These are phyloP conservation scores for Apiotrichum brassicae DNA, from an alignment of 1,284 basidiomycete species.

Conservation along the genomic window DNA sequence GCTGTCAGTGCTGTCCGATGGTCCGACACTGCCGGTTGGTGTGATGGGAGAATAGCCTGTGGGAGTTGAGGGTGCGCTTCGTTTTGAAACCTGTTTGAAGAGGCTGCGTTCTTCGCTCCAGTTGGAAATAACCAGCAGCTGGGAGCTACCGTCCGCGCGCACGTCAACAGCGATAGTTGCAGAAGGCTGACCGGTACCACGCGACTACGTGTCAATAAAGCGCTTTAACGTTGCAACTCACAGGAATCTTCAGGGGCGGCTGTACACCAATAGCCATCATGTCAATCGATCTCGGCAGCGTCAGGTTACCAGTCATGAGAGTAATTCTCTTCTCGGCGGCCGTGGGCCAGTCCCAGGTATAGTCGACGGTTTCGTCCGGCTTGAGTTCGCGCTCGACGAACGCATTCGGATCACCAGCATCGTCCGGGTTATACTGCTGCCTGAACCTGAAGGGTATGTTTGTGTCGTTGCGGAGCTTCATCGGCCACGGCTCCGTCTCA, in stretches of 20 bases:
- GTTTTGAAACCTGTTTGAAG: constrained; percentile 65
- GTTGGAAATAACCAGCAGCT: constrained; percentile 78
- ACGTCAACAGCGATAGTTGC: constrained; percentile 82
- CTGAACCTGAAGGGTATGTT: constrained; percentile 64
- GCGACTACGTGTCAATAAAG: constrained; percentile 6
- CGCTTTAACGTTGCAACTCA: constrained; percentile 5
- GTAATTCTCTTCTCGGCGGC: constrained; percentile 73
- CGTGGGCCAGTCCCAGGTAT: constrained; percentile 94
- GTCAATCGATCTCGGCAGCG: constrained; percentile 67
- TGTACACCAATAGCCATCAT: constrained; percentile 95
- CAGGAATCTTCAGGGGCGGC: constrained; percentile 73
- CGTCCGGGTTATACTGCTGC: constrained; percentile 53
- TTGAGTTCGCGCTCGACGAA: constrained; percentile 20
- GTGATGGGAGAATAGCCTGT: too few relatives aligned
- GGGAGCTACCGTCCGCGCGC: constrained; percentile 79
- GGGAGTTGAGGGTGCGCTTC: constrained; percentile 44
- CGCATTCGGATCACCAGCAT: constrained; percentile 47
- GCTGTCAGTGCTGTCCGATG: constrained; percentile 20
- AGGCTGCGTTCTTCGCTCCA: constrained; percentile 81
- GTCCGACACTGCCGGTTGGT: not conserved
- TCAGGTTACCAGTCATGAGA: constrained; percentile 56
- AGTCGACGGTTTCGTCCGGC: constrained; percentile 46
- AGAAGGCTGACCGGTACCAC: constrained; percentile 46
- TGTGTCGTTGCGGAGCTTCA: constrained; percentile 83
- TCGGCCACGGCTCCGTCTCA: constrained; percentile 75